phyloP scores from a whole-genome alignment of 2,329 filamentous ascomycete species.

The Macrophomina pseudophaseolina region DNA sequence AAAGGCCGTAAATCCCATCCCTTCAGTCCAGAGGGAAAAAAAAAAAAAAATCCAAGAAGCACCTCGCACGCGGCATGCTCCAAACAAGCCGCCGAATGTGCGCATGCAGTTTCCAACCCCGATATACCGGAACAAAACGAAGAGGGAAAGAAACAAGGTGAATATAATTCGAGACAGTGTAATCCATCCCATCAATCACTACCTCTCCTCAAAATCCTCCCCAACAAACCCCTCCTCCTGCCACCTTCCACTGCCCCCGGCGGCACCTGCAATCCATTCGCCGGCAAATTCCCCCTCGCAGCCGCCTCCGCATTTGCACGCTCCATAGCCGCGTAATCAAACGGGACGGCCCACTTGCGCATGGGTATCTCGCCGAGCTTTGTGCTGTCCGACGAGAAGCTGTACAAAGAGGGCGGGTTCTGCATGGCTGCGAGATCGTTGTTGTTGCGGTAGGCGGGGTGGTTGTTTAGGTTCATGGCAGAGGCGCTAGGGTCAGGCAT shows the following conservation, averaged over 20 bases:
- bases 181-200: not conserved
- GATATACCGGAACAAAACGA: not conserved
- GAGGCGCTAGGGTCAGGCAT: constrained; percentile 11
- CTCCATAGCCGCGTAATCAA: constrained; percentile 49
- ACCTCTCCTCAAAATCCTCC: constrained; percentile 13
- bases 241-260: not conserved
- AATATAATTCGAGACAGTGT: not conserved
- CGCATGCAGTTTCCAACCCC: not conserved
- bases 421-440: too few species aligned
- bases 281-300: constrained; percentile 31
- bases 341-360: constrained; percentile 50
- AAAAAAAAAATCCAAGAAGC: not conserved
- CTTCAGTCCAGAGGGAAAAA: not conserved
- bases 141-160: not conserved
- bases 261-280: not conserved
- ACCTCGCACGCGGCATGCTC: too few species aligned
- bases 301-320: constrained; percentile 48
- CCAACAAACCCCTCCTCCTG: not conserved
- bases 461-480: constrained; percentile 12
- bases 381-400: constrained; percentile 52
- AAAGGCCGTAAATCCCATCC: not conserved
- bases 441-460: constrained; percentile 16
- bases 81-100: not conserved
- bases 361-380: constrained; percentile 56
- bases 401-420: constrained; percentile 45